These are phyloP conservation scores for Ensete glaucum DNA, from an alignment of 176 grass and related monocot species.

Conservation along the genomic window DNA sequence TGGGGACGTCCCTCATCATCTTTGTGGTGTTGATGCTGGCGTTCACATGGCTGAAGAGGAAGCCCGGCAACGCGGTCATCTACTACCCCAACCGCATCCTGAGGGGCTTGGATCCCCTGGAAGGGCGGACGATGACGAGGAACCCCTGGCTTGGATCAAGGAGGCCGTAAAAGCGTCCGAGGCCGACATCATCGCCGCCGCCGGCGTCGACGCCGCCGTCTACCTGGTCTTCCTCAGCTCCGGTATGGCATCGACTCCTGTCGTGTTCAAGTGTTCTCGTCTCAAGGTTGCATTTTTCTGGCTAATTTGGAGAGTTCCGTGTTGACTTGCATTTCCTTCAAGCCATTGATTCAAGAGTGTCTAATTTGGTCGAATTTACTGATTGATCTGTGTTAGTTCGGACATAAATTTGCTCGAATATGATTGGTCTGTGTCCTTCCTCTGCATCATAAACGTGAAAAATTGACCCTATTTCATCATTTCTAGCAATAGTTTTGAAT, in stretches of 20 bases:
- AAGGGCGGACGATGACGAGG: slow-evolving; percentile 32
- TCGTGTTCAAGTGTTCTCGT: background rate
- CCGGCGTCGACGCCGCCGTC: slow-evolving; percentile 70
- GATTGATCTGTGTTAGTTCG: background rate
- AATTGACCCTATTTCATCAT: too few species aligned
- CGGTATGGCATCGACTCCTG: slow-evolving; percentile 22
- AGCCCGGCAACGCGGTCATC: slow-evolving; percentile 63
- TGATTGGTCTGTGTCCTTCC: too few species aligned
- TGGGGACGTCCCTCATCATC: slow-evolving; percentile 72
- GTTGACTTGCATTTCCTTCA: background rate
- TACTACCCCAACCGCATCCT: slow-evolving; percentile 73
- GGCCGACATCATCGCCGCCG: slow-evolving; percentile 51
- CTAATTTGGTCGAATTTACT: background rate
- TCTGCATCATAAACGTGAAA: too few species aligned
- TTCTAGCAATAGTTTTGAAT: too few species aligned
- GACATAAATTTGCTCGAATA: too few species aligned
- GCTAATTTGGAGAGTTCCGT: background rate
- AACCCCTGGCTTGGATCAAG: slow-evolving; percentile 54
- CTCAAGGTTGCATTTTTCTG: background rate
- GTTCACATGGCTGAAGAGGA: slow-evolving; percentile 73
- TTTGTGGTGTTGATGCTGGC: slow-evolving; percentile 47
- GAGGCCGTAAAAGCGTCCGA: slow-evolving; percentile 47
- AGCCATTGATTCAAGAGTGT: background rate
- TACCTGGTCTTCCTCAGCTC: slow-evolving; percentile 82
- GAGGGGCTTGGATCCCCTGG: slow-evolving; percentile 60